Evolutionary conservation across 352 stramenopile genomes (phyloP).

Genomic region (Peronospora belbahrii): DNA sequence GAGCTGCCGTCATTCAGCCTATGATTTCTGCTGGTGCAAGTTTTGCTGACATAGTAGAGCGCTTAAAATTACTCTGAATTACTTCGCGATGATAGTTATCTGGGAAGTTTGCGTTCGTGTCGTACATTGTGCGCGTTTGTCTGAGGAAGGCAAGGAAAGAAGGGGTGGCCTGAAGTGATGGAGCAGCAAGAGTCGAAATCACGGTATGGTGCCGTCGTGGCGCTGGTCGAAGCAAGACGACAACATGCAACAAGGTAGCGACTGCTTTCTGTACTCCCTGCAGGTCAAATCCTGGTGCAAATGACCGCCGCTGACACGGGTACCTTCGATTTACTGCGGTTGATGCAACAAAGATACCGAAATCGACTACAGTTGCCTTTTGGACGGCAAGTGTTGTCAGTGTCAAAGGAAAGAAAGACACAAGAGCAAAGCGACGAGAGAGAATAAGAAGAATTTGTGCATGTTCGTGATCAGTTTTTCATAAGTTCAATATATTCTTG

Average conservation of each 20-base stretch:
- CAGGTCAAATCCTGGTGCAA: too few relatives aligned
- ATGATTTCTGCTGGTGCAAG: slow-evolving; percentile 17
- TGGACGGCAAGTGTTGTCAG: too few relatives aligned
- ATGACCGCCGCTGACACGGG: too few relatives aligned
- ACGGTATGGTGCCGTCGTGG: slow-evolving; percentile 3
- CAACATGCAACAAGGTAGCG: too few relatives aligned
- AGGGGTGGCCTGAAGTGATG: background rate
- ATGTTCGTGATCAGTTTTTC: too few relatives aligned
- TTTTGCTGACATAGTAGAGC: slow-evolving; percentile 7
- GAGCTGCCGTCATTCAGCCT: slow-evolving; percentile 14
- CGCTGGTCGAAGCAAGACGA: slow-evolving; percentile 7
- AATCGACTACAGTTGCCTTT: too few relatives aligned
- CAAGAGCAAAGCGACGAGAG: too few relatives aligned
- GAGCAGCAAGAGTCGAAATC: slow-evolving; percentile 1
- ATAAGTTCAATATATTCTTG: too few relatives aligned
- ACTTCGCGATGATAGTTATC: background rate
- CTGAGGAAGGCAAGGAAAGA: background rate
- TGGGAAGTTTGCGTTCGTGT: background rate
- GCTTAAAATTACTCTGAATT: slow-evolving; percentile 10
- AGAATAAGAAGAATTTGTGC: too few relatives aligned
- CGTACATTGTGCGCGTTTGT: background rate
- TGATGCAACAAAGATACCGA: too few relatives aligned
- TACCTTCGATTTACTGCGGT: too few relatives aligned
- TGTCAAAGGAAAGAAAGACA: too few relatives aligned
- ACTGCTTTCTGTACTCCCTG: slow-evolving; percentile 1